Evolutionary conservation across 805 yeast genomes (phyloP), one percentile per base, ranked within the genome.

Genomic region (Wickerhamiella siamensis): DNA sequence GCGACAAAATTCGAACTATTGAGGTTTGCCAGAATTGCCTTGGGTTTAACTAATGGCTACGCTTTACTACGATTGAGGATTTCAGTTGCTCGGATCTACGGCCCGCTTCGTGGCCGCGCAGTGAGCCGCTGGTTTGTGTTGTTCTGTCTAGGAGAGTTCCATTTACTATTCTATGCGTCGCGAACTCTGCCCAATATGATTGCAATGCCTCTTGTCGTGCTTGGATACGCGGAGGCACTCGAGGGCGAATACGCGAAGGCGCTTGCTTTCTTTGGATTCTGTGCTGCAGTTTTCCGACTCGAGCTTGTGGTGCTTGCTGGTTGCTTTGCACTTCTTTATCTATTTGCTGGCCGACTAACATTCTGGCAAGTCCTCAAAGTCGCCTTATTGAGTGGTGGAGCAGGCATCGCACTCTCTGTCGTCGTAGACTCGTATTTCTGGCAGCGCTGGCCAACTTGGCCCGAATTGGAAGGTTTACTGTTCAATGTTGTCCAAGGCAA

Each of bases 151-250:
- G 58, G 80, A 6, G 91, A 86, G 56, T 88, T 87, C 62, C 96
- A 88, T 56, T 47, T 83, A 16, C 61, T 79, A 45, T 88, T 66
- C 62, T 88, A 88, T 56, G 67, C 82, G n/a, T 70, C 94, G 2
- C 68, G 96, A 50, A 75, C 94, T 0, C 65, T 88, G 44, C 95
- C 96, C n/a, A 88, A 88, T 59, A 63, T 87, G 43, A 55, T 72
- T 14, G 86, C 81, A 2, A 63, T 88, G 41, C 95, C 96, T 3
- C 53, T 83, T 31, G 77, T 79, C 3, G 71, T 72, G 42, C 51
- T 62, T 36, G 79, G 80, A 0, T 48, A 79, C 34, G 64, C 74
- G 4, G 65, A 64, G 52, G 51, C 75, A 14, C 49, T 83, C 14
- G 48, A 50, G 16, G 83, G 78, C 9, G 65, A 71, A 38, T 63